These are phyloP conservation scores for Malus fusca DNA, from an alignment of 306 rosid genomes.

Conservation along the genomic window DNA sequence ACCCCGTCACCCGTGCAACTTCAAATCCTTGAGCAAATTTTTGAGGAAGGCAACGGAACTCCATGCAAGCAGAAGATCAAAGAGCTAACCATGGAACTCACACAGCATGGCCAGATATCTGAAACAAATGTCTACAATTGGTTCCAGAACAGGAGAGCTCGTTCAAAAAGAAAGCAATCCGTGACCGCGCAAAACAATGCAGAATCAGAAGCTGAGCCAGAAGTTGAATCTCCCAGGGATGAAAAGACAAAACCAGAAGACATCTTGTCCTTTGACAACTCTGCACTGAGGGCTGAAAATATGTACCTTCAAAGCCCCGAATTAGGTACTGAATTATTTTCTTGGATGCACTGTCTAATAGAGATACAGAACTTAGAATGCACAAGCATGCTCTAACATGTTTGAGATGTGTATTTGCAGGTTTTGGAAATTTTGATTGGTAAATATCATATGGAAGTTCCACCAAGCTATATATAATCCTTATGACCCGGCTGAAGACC, in stretches of 20 bases:
- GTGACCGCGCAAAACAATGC: slow-evolving; percentile 16
- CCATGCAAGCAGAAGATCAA: slow-evolving; percentile 64
- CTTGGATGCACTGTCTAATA: neutral
- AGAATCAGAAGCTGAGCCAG: slow-evolving; percentile 37
- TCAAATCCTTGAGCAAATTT: slow-evolving; percentile 59
- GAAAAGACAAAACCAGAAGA: slow-evolving; percentile 29
- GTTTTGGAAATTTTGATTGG: slow-evolving; percentile 8
- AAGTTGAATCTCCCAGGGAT: slow-evolving; percentile 49
- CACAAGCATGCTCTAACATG: neutral
- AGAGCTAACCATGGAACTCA: slow-evolving; percentile 51
- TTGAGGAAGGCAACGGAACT: slow-evolving; percentile 66
- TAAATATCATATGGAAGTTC: neutral
- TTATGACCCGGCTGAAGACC: neutral
- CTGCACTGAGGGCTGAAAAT: slow-evolving; percentile 24
- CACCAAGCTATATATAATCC: neutral
- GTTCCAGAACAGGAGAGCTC: slow-evolving; percentile 84
- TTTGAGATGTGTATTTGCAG: neutral
- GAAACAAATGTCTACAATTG: slow-evolving; percentile 84
- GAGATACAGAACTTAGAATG: too few species aligned
- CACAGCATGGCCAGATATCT: slow-evolving; percentile 63
- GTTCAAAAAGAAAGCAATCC: slow-evolving; percentile 63
- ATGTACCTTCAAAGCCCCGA: slow-evolving; percentile 46
- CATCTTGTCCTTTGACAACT: slow-evolving; percentile 21
- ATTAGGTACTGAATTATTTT: slow-evolving; percentile 13
- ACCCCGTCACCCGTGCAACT: slow-evolving; percentile 63